A percentile compares a stretch with the other conserved stretches of the same genome.
Conservation (phyloP, 805 yeast species). For the Pichia gijzeniarum region DNA sequence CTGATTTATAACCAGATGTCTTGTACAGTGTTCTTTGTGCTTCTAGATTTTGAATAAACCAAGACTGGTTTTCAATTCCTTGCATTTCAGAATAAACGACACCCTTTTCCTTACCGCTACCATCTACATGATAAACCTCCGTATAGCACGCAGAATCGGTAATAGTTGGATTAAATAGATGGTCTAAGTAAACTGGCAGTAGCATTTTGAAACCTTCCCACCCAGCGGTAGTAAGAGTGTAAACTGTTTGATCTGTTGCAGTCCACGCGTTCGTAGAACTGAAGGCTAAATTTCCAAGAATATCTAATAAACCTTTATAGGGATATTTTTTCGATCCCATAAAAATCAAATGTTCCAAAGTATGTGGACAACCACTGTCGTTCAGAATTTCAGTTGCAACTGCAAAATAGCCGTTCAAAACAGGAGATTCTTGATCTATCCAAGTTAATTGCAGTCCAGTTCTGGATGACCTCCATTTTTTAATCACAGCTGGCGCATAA, state of each 20-base stretch:
- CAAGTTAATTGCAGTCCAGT: constrained; percentile 81
- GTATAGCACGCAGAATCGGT: constrained; percentile 89
- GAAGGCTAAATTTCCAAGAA: constrained; percentile 74
- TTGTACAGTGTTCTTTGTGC: constrained; percentile 52
- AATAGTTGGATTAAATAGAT: constrained; percentile 73
- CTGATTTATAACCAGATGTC: constrained; percentile 79
- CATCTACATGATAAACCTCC: constrained; percentile 93
- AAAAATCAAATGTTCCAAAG: constrained; percentile 87
- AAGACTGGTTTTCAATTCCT: constrained; percentile 75
- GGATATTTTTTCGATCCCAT: constrained; percentile 91
- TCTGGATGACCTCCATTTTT: constrained; percentile 70
- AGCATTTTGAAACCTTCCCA: constrained; percentile 88
- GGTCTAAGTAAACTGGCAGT: constrained; percentile 87
- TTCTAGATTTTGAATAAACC: constrained; percentile 56
- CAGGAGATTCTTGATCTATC: constrained; percentile 74
- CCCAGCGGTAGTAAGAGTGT: constrained; percentile 87
- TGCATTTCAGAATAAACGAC: constrained; percentile 98
- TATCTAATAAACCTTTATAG: constrained; percentile 85
- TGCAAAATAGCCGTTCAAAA: constrained; percentile 90
- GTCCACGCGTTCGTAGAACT: constrained; percentile 97
- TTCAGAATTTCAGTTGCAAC: constrained; percentile 88
- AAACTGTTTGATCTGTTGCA: constrained; percentile 90
- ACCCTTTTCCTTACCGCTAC: constrained; percentile 85
- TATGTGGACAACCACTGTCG: constrained; percentile 92
- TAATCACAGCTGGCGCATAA: constrained; percentile 65